Evolutionary conservation across 1,139 yeast genomes (phyloP).

Genomic region (Chernovozyma sophiae-reginae): DNA sequence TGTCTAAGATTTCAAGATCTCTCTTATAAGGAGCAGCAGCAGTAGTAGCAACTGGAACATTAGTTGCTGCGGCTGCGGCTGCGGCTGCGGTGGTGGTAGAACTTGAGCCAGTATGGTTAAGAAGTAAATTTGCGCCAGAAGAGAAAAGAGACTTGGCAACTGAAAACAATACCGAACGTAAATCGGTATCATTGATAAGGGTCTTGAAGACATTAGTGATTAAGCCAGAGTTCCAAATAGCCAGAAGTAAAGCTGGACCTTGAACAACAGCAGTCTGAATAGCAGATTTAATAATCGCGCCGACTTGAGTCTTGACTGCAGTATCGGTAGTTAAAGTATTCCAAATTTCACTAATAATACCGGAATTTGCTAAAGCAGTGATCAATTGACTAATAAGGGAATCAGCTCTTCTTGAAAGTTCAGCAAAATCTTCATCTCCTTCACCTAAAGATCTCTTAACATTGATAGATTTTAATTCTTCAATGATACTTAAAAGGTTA

Average conservation of each 20-base stretch:
- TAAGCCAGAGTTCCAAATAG: conserved; percentile 44
- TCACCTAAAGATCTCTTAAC: conserved; percentile 33
- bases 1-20: conserved; percentile 23
- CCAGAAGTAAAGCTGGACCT: conserved; percentile 42
- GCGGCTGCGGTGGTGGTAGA: conserved; percentile 15
- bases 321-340: conserved; percentile 31
- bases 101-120: conserved; percentile 12
- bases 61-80: conserved; percentile 14
- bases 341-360: conserved; percentile 37
- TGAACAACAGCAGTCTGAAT: conserved; percentile 34
- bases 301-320: conserved; percentile 24
- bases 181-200: conserved; percentile 30
- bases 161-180: conserved; percentile 32
- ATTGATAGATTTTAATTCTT: conserved; percentile 30
- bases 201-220: conserved; percentile 30
- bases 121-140: conserved; percentile 29
- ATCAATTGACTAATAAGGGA: conserved; percentile 34
- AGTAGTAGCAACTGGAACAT: no score
- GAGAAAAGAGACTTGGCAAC: conserved; percentile 34
- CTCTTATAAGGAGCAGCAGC: conserved; percentile 14
- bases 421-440: conserved; percentile 24
- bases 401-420: conserved; percentile 38
- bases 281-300: conserved; percentile 28
- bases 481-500: conserved; percentile 31
- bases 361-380: conserved; percentile 36